A percentile compares a stretch with the other conserved stretches of the same genome.
These are phyloP conservation scores for Colletotrichum sp. DNA, from an alignment of 2,329 filamentous ascomycete species.

Conservation along the genomic window DNA sequence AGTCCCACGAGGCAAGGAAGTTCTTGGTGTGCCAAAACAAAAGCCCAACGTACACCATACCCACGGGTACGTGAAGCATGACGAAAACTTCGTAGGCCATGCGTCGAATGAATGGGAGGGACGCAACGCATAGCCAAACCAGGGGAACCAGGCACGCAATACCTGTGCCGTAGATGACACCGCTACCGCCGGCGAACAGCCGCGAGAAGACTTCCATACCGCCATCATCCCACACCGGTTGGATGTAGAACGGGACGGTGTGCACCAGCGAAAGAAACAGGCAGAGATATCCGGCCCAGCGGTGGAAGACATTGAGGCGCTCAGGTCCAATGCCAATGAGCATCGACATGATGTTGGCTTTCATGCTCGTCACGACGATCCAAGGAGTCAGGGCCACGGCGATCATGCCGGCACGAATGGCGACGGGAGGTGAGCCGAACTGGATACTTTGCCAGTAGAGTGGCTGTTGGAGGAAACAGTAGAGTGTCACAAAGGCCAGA, in stretches of 20 bases:
- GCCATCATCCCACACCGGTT: conserved; percentile 82
- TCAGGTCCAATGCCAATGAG: conserved; percentile 93
- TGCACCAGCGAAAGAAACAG: conserved; percentile 84
- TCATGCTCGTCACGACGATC: conserved; percentile 90
- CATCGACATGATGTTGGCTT: conserved; percentile 83
- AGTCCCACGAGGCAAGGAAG: conserved; percentile 87
- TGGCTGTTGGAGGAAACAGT: conserved; percentile 86
- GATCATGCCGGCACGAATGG: conserved; percentile 89
- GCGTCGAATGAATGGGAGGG: conserved; percentile 77
- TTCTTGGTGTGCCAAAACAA: conserved; percentile 98
- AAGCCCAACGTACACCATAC: conserved; percentile 79
- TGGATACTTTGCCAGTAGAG: conserved; percentile 88
- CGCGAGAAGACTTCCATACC: conserved; percentile 73
- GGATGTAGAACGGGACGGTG: conserved; percentile 87
- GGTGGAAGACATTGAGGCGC: conserved; percentile 88
- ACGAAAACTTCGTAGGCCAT: conserved; percentile 88
- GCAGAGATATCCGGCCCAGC: conserved; percentile 89
- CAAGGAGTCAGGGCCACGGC: conserved; percentile 90
- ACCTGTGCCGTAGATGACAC: conserved; percentile 84
- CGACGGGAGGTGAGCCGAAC: conserved; percentile 86
- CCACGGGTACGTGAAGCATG: conserved; percentile 80
- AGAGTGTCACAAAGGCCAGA: conserved; percentile 76
- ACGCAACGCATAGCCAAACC: conserved; percentile 83
- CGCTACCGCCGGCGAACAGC: conserved; percentile 69
- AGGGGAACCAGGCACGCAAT: conserved; percentile 83